phyloP scores from a whole-genome alignment of 2,329 filamentous ascomycete species.

The Claviceps sp. region DNA sequence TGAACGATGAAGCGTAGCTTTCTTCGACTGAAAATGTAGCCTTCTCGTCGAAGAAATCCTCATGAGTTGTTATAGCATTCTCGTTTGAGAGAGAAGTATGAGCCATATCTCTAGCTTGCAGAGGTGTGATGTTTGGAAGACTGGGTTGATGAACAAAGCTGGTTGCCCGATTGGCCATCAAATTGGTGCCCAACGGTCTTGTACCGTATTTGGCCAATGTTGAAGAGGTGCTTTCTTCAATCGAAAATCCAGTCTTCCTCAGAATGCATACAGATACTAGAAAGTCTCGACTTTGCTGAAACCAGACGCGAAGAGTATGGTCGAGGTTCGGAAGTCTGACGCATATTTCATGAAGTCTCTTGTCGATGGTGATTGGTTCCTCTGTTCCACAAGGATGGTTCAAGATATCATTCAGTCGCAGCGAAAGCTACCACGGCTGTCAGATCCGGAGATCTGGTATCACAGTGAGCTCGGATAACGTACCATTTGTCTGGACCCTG shows the following conservation, averaged over 20 bases:
- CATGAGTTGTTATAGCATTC: background rate
- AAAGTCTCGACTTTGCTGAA: conserved; percentile 20
- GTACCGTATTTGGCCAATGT: background rate
- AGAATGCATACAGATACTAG: conserved; percentile 19
- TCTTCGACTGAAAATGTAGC: conserved; percentile 16
- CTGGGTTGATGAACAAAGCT: conserved; percentile 4
- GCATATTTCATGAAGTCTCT: conserved; percentile 10
- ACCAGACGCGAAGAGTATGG: conserved; percentile 14
- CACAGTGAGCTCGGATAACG: background rate
- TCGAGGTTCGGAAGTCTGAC: conserved; percentile 14
- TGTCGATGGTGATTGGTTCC: conserved; percentile 11
- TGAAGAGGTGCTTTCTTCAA: conserved; percentile 10
- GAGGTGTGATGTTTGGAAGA: conserved; percentile 15
- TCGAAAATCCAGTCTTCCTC: conserved; percentile 16
- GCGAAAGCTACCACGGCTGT: conserved; percentile 2
- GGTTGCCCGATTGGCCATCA: background rate
- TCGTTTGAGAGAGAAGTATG: conserved; percentile 1
- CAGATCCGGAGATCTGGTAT: conserved; percentile 1
- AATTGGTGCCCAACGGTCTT: background rate
- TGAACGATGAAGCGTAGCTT: conserved; percentile 1
- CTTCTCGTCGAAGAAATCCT: conserved; percentile 7
- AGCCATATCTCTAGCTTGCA: conserved; percentile 3
- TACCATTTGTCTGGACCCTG: conserved; percentile 4
- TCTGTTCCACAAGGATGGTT: conserved; percentile 1
- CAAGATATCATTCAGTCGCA: conserved; percentile 5